These are phyloP conservation scores for Phalaenopsis hybrid DNA, from an alignment of 116 monocot species.

Conservation along the genomic window DNA sequence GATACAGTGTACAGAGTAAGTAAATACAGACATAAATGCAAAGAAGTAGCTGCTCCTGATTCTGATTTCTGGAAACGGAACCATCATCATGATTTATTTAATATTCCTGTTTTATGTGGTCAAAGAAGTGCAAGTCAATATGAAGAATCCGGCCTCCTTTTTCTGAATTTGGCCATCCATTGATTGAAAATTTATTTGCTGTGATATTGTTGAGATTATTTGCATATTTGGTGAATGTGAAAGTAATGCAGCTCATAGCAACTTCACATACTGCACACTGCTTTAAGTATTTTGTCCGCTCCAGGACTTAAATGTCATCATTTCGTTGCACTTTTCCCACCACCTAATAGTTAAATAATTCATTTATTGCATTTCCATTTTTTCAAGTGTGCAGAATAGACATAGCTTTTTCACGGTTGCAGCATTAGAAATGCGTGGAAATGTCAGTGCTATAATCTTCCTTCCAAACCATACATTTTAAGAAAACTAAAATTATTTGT, in stretches of 20 bases:
- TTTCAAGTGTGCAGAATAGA: neutral
- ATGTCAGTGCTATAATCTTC: no score
- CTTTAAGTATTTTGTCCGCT: no score
- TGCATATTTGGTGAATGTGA: slow-evolving; percentile 20
- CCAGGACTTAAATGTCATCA: neutral
- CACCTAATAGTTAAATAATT: neutral
- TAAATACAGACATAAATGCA: neutral
- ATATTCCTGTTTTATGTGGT: neutral
- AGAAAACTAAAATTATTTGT: no score
- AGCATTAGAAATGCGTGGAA: neutral
- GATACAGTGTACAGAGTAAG: neutral
- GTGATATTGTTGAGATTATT: slow-evolving; percentile 11
- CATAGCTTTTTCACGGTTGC: neutral
- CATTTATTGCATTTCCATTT: slow-evolving; percentile 3
- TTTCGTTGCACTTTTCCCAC: slow-evolving; percentile 3
- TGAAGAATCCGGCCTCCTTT: neutral
- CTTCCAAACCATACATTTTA: no score
- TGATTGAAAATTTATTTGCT: no score
- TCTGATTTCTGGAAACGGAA: neutral
- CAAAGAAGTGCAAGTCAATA: slow-evolving; percentile 8
- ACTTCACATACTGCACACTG: slow-evolving; percentile 14
- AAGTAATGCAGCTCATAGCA: slow-evolving; percentile 5
- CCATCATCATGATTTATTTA: slow-evolving; percentile 14
- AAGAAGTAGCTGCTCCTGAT: neutral
- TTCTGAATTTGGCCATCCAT: slow-evolving; percentile 8